Evolutionary conservation across 768 basidiomycete species (phyloP).

Genomic region (Hygrocybe coccinea): DNA sequence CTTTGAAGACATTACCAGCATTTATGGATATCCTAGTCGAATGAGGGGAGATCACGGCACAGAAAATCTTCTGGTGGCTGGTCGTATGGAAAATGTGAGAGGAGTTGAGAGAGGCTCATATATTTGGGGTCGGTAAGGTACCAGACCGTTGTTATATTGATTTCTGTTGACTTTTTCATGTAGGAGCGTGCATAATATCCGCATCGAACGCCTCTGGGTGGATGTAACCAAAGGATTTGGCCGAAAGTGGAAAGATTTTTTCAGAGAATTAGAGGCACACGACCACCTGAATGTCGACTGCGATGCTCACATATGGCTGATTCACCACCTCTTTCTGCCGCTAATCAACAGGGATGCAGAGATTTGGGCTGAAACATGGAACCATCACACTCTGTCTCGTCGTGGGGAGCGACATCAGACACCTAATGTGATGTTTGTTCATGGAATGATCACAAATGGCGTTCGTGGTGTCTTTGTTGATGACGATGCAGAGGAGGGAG

Average conservation of each 20-base stretch:
- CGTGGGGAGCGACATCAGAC: conserved; percentile 14
- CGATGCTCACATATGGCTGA: conserved; percentile 36
- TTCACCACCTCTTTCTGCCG: conserved; percentile 35
- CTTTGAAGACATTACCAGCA: conserved; percentile 20
- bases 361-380: conserved; percentile 34
- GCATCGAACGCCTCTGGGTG: conserved; percentile 38
- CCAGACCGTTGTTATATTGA: not conserved
- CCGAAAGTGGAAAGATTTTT: conserved; percentile 37
- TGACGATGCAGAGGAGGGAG: too few species aligned
- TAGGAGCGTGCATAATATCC: conserved; percentile 39
- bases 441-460: conserved; percentile 31
- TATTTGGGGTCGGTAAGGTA: conserved; percentile 34
- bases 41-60: conserved; percentile 30
- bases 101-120: conserved; percentile 29
- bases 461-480: too few species aligned
- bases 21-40: conserved; percentile 25
- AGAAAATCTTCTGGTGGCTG: conserved; percentile 32
- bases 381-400: conserved; percentile 26
- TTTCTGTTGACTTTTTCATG: not conserved
- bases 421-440: conserved; percentile 29
- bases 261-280: conserved; percentile 29
- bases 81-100: conserved; percentile 23
- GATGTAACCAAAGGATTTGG: conserved; percentile 34
- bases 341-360: conserved; percentile 29
- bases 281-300: conserved; percentile 23